Conservation (phyloP, 139 green algal species). For the Picochlorum sp. region DNA sequence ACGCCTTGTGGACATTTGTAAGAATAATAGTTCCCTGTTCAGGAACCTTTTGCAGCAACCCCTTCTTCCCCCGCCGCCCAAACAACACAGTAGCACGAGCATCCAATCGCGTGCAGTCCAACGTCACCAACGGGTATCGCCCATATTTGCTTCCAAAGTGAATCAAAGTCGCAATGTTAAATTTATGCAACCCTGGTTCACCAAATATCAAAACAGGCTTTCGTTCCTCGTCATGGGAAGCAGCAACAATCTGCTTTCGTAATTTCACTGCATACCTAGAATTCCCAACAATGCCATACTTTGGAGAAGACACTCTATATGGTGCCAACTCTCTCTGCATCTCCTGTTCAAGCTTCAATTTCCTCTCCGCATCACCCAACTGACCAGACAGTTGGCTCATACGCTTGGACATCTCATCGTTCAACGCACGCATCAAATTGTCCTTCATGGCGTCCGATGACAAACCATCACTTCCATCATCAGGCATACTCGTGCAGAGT, state of each 20-base stretch:
- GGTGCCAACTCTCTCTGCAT: constrained; percentile 34
- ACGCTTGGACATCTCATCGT: not conserved
- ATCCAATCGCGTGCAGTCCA: constrained; percentile 39
- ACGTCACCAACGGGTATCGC: constrained; percentile 27
- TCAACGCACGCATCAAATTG: not conserved
- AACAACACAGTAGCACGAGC: constrained; percentile 38
- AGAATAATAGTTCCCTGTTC: constrained; percentile 51
- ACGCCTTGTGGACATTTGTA: constrained; percentile 56
- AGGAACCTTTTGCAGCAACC: constrained; percentile 43
- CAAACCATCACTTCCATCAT: too few species aligned
- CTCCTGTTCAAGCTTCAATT: not conserved
- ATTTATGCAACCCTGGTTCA: constrained; percentile 61
- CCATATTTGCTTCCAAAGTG: constrained; percentile 47
- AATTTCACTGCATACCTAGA: constrained; percentile 47
- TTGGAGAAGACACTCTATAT: constrained; percentile 44
- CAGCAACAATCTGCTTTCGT: constrained; percentile 36
- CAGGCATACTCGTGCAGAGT: too few species aligned
- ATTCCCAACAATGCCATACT: constrained; percentile 48
- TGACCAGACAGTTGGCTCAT: not conserved
- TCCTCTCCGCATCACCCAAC: not conserved
- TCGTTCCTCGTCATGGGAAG: constrained; percentile 29
- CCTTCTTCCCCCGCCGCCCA: constrained; percentile 38
- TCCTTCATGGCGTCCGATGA: not conserved
- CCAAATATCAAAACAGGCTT: constrained; percentile 51
- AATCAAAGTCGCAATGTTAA: constrained; percentile 49